Evolutionary conservation across 2,329 filamentous ascomycete genomes (phyloP).

Genomic region (Fusarium sterilihyphosum): DNA sequence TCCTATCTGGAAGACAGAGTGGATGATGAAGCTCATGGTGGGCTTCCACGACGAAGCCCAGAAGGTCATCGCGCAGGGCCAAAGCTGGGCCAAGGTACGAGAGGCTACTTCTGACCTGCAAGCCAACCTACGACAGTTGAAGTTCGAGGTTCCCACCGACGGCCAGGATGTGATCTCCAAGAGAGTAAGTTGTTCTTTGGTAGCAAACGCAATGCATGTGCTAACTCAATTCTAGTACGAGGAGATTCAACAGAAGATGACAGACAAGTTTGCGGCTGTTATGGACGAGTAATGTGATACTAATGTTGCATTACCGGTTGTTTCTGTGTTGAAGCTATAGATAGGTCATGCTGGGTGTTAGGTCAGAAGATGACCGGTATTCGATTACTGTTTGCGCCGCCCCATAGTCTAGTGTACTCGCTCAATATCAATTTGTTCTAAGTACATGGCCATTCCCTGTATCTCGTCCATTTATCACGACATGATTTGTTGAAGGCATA

Average conservation of each 20-base stretch:
- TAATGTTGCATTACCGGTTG: slow-evolving; percentile 33
- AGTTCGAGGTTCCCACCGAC: slow-evolving; percentile 93
- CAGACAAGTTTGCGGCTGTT: slow-evolving; percentile 96
- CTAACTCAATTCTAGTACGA: slow-evolving; percentile 77
- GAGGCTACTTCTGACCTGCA: slow-evolving; percentile 91
- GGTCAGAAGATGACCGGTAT: slow-evolving; percentile 39
- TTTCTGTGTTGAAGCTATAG: slow-evolving; percentile 44
- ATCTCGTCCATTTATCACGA: neutral
- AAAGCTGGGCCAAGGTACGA: slow-evolving; percentile 91
- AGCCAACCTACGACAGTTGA: slow-evolving; percentile 86
- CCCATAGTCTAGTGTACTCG: slow-evolving; percentile 44
- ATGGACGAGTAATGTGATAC: slow-evolving; percentile 80
- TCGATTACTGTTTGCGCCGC: slow-evolving; percentile 41
- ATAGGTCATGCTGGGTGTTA: slow-evolving; percentile 37
- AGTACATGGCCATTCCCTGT: neutral
- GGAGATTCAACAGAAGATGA: slow-evolving; percentile 88
- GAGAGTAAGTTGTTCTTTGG: slow-evolving; percentile 71
- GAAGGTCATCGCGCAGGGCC: slow-evolving; percentile 91
- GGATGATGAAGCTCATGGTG: slow-evolving; percentile 99
- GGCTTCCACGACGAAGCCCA: slow-evolving; percentile 97
- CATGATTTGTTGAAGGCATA: neutral
- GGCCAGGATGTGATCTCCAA: slow-evolving; percentile 82
- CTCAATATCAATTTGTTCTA: slow-evolving; percentile 41
- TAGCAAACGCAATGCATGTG: neutral
- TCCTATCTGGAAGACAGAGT: slow-evolving; percentile 99